Evolutionary conservation across 345 rosid species (phyloP).

Genomic region (Citrus sinensis): DVS_A1.0 CM039163.1:8672001-8672500

Average conservation of each 20-base stretch:
- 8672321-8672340: neutral
- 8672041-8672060: neutral
- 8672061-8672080: neutral
- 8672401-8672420: neutral
- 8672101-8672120: neutral
- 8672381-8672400: neutral
- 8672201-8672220: conserved; percentile 15
- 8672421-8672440: neutral
- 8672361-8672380: neutral
- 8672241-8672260: neutral
- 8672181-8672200: conserved; percentile 9
- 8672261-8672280: neutral
- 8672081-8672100: neutral
- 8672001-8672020: too few relatives aligned
- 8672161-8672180: conserved; percentile 2
- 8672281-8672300: conserved; percentile 22
- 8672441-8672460: neutral
- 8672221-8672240: conserved; percentile 17
- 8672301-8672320: conserved; percentile 17
- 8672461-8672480: neutral
- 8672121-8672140: neutral
- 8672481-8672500: neutral
- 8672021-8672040: too few relatives aligned
- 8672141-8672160: neutral
- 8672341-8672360: neutral